These are phyloP conservation scores for Coemansia sp. DNA, from an alignment of 192 early-diverging fungal genomes.

Conservation along the genomic window DNA sequence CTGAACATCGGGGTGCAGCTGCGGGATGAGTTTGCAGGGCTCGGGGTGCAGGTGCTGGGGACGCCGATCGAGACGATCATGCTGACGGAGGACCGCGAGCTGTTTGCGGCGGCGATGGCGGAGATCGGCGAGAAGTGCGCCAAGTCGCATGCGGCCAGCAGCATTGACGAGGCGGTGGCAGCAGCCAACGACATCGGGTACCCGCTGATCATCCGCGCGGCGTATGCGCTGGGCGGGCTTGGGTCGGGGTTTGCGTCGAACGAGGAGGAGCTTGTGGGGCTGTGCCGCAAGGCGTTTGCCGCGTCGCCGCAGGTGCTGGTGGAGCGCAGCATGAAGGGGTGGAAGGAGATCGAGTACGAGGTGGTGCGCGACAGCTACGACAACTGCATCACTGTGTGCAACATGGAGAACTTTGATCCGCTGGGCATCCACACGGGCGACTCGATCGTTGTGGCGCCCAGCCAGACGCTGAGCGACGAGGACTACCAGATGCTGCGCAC, in stretches of 20 bases:
- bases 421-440: conserved; percentile 99
- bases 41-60: conserved; percentile 92
- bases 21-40: conserved; percentile 76
- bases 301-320: conserved; percentile 92
- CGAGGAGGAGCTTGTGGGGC: conserved; percentile 74
- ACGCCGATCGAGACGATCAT: conserved; percentile 95
- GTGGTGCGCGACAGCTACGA: conserved; percentile 92
- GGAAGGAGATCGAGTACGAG: conserved; percentile 99
- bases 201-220: conserved; percentile 94
- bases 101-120: conserved; percentile 82
- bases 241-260: conserved; percentile 97
- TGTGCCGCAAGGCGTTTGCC: conserved; percentile 87
- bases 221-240: conserved; percentile 94
- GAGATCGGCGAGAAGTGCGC: conserved; percentile 94
- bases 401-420: conserved; percentile 99
- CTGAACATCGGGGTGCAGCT: conserved; percentile 94
- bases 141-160: conserved; percentile 77
- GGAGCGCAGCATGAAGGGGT: conserved; percentile 97
- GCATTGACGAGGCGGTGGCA: conserved; percentile 78
- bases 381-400: conserved; percentile 99
- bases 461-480: conserved; percentile 94
- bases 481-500: conserved; percentile 99
- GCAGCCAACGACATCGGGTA: conserved; percentile 91
- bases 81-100: conserved; percentile 95
- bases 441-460: conserved; percentile 97